A percentile compares a stretch with the other conserved stretches of the same genome.
phyloP scores from a whole-genome alignment of 345 rosid species.

The Limnanthes douglasii region DNA sequence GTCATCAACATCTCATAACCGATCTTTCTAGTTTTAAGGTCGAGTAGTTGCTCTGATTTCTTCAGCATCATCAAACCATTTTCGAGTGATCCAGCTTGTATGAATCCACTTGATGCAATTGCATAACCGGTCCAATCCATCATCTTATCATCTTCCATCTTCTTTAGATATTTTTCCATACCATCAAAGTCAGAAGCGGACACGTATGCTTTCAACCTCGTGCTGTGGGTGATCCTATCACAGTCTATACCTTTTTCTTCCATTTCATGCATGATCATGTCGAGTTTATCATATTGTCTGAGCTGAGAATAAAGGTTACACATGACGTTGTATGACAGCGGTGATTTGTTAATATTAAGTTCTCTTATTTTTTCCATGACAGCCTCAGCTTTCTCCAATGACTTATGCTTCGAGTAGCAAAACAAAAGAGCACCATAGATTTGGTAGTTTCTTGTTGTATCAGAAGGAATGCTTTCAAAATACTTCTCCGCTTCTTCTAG shows the following conservation, averaged over 20 bases:
- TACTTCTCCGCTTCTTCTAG: slow-evolving; percentile 23
- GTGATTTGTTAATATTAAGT: slow-evolving; percentile 10
- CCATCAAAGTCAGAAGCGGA: slow-evolving; percentile 24
- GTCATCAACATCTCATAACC: slow-evolving; percentile 32
- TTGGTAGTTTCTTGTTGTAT: slow-evolving; percentile 11
- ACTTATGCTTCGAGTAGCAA: slow-evolving; percentile 23
- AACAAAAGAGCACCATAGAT: slow-evolving; percentile 37
- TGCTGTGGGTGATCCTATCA: slow-evolving; percentile 23
- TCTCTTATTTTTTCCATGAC: slow-evolving; percentile 20
- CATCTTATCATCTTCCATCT: slow-evolving; percentile 26
- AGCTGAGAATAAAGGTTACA: slow-evolving; percentile 26
- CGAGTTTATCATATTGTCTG: slow-evolving; percentile 23
- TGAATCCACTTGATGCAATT: slow-evolving; percentile 26
- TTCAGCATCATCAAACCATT: slow-evolving; percentile 27
- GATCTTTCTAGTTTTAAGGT: slow-evolving; percentile 3
- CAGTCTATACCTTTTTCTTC: slow-evolving; percentile 18
- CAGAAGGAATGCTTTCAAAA: slow-evolving; percentile 16
- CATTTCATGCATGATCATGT: slow-evolving; percentile 38
- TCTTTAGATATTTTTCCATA: slow-evolving; percentile 34
- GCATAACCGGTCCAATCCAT: slow-evolving; percentile 35
- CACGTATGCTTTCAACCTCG: slow-evolving; percentile 34
- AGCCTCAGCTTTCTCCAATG: slow-evolving; percentile 31
- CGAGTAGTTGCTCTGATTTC: slow-evolving; percentile 22
- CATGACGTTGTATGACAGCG: slow-evolving; percentile 40
- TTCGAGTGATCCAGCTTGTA: slow-evolving; percentile 29